A percentile compares a stretch with the other conserved stretches of the same genome.
Conservation (phyloP, 805 yeast species). For the Yarrowia bubula region DNA sequence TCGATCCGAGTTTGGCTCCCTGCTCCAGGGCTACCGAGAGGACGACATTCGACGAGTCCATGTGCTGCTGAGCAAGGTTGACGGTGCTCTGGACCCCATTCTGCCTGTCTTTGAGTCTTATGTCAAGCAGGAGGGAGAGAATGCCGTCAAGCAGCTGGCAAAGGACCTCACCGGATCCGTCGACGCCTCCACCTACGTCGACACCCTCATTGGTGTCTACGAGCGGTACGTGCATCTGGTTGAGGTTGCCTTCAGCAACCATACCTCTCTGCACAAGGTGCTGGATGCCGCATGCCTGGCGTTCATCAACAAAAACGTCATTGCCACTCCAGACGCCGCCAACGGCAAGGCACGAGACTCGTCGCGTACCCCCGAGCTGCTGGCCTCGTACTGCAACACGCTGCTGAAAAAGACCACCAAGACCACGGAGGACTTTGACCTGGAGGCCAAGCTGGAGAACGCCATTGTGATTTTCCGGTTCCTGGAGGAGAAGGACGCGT, state of each 20-base stretch:
- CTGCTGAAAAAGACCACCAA: slow-evolving; percentile 73
- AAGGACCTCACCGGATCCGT: slow-evolving; percentile 42
- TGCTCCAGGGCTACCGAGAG: slow-evolving; percentile 69
- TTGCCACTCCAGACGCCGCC: slow-evolving; percentile 54
- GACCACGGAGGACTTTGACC: slow-evolving; percentile 58
- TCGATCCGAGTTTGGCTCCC: slow-evolving; percentile 70
- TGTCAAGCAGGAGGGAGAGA: slow-evolving; percentile 63
- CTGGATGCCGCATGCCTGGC: slow-evolving; percentile 84
- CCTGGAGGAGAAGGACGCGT: slow-evolving; percentile 90
- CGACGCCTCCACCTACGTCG: slow-evolving; percentile 78
- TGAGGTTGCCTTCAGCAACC: slow-evolving; percentile 62
- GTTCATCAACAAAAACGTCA: slow-evolving; percentile 76
- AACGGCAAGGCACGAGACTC: slow-evolving; percentile 44
- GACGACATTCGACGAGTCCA: slow-evolving; percentile 79
- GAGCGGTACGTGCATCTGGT: slow-evolving; percentile 65
- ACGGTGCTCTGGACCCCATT: slow-evolving; percentile 72
- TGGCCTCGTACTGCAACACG: slow-evolving; percentile 86
- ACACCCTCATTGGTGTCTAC: slow-evolving; percentile 70
- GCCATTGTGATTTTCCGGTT: slow-evolving; percentile 84
- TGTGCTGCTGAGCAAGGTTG: slow-evolving; percentile 70
- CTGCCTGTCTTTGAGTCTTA: slow-evolving; percentile 70
- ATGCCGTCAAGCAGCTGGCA: slow-evolving; percentile 58
- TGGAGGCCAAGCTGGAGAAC: slow-evolving; percentile 70
- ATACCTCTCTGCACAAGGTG: slow-evolving; percentile 78
- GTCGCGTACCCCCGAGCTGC: slow-evolving; percentile 77